A percentile compares a stretch with the other conserved stretches of the same genome.
phyloP scores from a whole-genome alignment of 2,329 filamentous ascomycete species.

The Akanthomyces uredinophilus region DNA sequence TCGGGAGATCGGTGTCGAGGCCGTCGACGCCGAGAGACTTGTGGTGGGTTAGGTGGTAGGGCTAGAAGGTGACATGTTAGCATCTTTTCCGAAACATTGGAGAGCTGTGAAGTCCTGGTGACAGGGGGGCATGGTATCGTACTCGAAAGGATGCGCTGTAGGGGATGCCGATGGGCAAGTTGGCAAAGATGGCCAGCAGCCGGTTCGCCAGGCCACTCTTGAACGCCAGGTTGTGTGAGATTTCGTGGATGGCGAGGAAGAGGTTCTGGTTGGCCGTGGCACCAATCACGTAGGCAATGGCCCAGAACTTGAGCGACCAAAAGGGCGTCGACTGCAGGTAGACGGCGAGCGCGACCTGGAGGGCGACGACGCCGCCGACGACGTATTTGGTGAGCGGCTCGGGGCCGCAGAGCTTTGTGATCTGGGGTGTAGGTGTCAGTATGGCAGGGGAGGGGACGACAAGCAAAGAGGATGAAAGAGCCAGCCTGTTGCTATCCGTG shows the following conservation, averaged over 20 bases:
- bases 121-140: slow-evolving; percentile 27
- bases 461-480: no score
- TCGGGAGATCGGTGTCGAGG: slow-evolving; percentile 92
- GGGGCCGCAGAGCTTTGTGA: slow-evolving; percentile 93
- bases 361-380: slow-evolving; percentile 73
- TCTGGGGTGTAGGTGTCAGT: slow-evolving; percentile 43
- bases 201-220: slow-evolving; percentile 74
- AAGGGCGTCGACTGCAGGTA: slow-evolving; percentile 72
- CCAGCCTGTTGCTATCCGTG: background rate
- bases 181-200: slow-evolving; percentile 85
- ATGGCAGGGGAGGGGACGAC: no score
- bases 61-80: slow-evolving; percentile 43
- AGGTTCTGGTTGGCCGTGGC: slow-evolving; percentile 98
- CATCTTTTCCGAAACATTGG: background rate
- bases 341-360: slow-evolving; percentile 76
- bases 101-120: no score
- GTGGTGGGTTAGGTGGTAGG: slow-evolving; percentile 97
- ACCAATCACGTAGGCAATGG: slow-evolving; percentile 83
- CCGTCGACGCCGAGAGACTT: slow-evolving; percentile 96
- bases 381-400: slow-evolving; percentile 95
- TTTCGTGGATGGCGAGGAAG: slow-evolving; percentile 97
- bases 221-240: slow-evolving; percentile 96
- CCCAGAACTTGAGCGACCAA: slow-evolving; percentile 78
- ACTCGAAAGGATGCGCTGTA: slow-evolving; percentile 95
- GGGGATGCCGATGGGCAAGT: slow-evolving; percentile 89